These are phyloP conservation scores for Hypoxylon perforatum DNA, from an alignment of 495 filamentous ascomycete species.

Conservation along the genomic window DNA sequence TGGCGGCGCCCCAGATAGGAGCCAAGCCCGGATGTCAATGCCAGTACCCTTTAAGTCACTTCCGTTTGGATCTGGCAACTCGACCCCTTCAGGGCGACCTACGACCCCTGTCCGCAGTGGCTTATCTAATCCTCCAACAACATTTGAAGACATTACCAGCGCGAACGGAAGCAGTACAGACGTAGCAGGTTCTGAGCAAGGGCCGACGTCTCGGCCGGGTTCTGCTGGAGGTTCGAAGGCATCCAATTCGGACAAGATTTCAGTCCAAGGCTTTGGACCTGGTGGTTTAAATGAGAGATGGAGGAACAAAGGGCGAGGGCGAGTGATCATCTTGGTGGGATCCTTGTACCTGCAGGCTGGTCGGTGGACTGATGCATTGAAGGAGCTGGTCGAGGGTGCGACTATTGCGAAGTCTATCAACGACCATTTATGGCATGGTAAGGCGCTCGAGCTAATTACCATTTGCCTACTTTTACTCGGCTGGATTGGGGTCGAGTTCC, in stretches of 20 bases:
- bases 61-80: constrained; percentile 51
- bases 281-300: constrained; percentile 77
- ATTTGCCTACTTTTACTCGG: constrained; percentile 85
- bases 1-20: constrained; percentile 57
- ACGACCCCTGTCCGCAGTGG: constrained; percentile 65
- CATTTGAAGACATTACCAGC: constrained; percentile 76
- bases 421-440: constrained; percentile 97
- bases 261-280: constrained; percentile 85
- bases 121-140: constrained; percentile 69
- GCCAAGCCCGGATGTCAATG: constrained; percentile 79
- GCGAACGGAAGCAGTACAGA: constrained; percentile 47
- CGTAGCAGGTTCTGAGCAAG: constrained; percentile 49
- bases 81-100: constrained; percentile 62
- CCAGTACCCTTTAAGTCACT: constrained; percentile 53
- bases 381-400: constrained; percentile 83
- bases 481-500: constrained; percentile 88
- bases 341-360: constrained; percentile 89
- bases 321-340: constrained; percentile 83
- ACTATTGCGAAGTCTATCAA: constrained; percentile 80
- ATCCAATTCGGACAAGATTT: constrained; percentile 78
- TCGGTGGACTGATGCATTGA: constrained; percentile 88
- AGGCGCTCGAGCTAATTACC: constrained; percentile 87
- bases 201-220: constrained; percentile 43
- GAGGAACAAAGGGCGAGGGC: constrained; percentile 83
- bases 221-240: constrained; percentile 53